Evolutionary conservation across 208 protist species (phyloP).

Genomic region (Trypanosoma cruzi): DNA sequence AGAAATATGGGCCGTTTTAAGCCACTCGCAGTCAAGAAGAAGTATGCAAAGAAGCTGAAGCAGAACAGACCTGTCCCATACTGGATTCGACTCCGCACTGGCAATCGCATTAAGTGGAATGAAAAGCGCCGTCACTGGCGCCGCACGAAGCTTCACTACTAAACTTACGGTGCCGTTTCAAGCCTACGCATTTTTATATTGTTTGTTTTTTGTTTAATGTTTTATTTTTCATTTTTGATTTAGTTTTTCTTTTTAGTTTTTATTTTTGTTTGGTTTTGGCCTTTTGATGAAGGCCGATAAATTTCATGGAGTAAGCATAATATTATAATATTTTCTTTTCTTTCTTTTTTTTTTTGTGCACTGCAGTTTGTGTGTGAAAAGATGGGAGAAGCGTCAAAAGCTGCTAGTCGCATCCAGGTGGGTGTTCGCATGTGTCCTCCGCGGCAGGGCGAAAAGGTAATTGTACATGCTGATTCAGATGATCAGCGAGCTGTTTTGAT

Average conservation of each 20-base stretch:
- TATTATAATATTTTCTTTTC: not conserved
- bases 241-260: not conserved
- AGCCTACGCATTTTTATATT: not conserved
- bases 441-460: conserved; percentile 18
- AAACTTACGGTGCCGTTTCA: not conserved
- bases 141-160: no score
- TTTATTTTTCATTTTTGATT: not conserved
- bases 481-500: conserved; percentile 18
- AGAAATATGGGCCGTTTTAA: conserved; percentile 86
- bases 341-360: not conserved
- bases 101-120: conserved; percentile 94
- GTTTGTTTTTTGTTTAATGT: not conserved
- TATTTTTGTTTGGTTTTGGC: not conserved
- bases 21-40: conserved; percentile 92
- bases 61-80: conserved; percentile 94
- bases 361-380: not conserved
- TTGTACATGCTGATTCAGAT: conserved; percentile 14
- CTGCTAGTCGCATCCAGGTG: conserved; percentile 26
- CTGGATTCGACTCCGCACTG: conserved; percentile 92
- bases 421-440: conserved; percentile 25
- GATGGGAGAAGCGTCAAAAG: conserved; percentile 16
- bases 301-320: not conserved
- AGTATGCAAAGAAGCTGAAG: conserved; percentile 96
- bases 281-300: not conserved
- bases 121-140: conserved; percentile 96